These are phyloP conservation scores for Vigna angularis DNA, from an alignment of 306 rosid genomes.

Conservation along the genomic window DNA sequence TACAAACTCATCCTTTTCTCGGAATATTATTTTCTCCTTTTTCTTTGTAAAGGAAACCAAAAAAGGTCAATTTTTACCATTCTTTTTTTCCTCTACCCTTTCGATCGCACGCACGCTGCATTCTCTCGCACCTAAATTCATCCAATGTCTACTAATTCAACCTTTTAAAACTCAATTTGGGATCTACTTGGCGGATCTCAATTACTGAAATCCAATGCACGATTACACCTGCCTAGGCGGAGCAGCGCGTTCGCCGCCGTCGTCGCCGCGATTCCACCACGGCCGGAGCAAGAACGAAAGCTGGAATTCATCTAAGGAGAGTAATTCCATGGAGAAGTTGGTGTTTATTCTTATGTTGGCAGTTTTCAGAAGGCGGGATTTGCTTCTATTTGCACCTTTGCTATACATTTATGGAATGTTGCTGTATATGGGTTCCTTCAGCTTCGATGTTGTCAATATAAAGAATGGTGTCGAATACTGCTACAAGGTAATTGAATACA, in stretches of 20 bases:
- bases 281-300: slow-evolving; percentile 61
- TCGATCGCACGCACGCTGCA: background rate
- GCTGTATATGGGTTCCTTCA: slow-evolving; percentile 85
- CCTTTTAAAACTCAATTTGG: background rate
- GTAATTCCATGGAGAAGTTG: slow-evolving; percentile 59
- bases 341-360: slow-evolving; percentile 64
- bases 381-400: slow-evolving; percentile 86
- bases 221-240: slow-evolving; percentile 74
- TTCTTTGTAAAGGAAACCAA: background rate
- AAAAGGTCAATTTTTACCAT: background rate
- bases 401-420: slow-evolving; percentile 89
- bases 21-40: background rate
- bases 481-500: no score
- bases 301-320: slow-evolving; percentile 54
- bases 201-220: slow-evolving; percentile 56
- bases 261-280: slow-evolving; percentile 76
- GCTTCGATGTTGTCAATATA: slow-evolving; percentile 72
- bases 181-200: slow-evolving; percentile 42
- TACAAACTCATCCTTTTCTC: slow-evolving; percentile 24
- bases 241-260: slow-evolving; percentile 66
- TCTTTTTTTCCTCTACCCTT: background rate
- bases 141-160: background rate
- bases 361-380: slow-evolving; percentile 72
- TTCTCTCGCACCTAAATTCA: background rate
- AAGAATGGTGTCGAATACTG: slow-evolving; percentile 55